phyloP scores from a whole-genome alignment of 176 grass and related monocot genomes.

The Rhynchospora pubera region DNA sequence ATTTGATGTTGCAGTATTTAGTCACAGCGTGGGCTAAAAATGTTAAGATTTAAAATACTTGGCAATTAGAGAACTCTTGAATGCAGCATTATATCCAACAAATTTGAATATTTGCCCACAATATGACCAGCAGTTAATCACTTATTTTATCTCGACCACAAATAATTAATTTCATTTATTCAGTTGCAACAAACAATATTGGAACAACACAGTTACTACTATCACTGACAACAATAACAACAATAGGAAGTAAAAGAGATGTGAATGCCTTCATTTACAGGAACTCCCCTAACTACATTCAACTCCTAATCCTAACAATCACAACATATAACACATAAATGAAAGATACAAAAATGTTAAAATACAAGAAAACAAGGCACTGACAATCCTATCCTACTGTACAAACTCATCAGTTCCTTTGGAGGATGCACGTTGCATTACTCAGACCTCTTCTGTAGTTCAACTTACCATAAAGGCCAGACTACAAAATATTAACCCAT shows the following conservation, averaged over 20 bases:
- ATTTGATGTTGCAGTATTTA: background rate
- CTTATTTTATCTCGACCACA: background rate
- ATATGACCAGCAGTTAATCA: background rate
- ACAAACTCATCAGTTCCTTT: conserved; percentile 16
- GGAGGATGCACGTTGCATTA: background rate
- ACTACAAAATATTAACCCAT: background rate
- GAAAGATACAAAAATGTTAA: background rate
- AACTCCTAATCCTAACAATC: conserved; percentile 8
- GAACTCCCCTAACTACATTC: conserved; percentile 7
- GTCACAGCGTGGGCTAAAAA: background rate
- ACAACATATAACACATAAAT: conserved; percentile 1
- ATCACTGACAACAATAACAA: background rate
- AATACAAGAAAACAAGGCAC: conserved; percentile 8
- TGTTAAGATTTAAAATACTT: no score
- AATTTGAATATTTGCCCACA: background rate
- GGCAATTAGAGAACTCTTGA: no score
- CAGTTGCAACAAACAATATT: conserved; percentile 9
- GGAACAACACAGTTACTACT: conserved; percentile 2
- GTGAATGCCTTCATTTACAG: conserved; percentile 20
- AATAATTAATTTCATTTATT: background rate
- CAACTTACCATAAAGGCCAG: background rate
- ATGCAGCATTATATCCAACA: no score
- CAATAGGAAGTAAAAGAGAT: background rate
- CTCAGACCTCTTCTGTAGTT: background rate
- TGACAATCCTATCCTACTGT: conserved; percentile 16